Base-by-base conservation (phyloP, 352 stramenopile genomes). In the Phytophthora cactorum region DNA sequence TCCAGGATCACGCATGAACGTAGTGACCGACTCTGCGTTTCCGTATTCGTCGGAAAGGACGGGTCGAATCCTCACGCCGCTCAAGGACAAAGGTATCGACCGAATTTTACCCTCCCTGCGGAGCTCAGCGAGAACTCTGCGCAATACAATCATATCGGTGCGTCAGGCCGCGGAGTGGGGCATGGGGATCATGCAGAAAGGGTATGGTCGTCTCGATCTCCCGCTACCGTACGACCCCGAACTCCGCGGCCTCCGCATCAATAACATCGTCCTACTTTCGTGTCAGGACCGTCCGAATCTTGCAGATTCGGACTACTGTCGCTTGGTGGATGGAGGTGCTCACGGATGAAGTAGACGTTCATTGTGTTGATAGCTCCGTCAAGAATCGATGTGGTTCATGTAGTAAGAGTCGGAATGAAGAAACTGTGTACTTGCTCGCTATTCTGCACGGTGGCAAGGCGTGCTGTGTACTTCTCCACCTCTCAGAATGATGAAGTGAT, bases 91-190 rank as follows among this genome's bases (percentile, higher is more conserved):
- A 14, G 52, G 51, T 45, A 45, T 38, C 10, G 34, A 50, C 10
- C n/a, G 25, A 28, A 53, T 32, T 7, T 5, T 39, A 12, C 52
- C 22, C 1, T 59, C 52, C 6, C 52, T 50, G 4, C 11, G 52
- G 7, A 28, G 38, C 2, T 39, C 52, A 15, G 54, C n/a, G 6
- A 12, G 41, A 3, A 61, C n/a, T 14, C 10, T 52, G 3, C 41
- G 53, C 43, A 61, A 61, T 32, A 41, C 54, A 3, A 52, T 61
- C n/a, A 52, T 25, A 5, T 55, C 56, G 38, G 17, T 70, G 49
- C 8, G 22, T 7, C 12, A 45, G 11, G 29, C 28, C 7, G 41
- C 43, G 0, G 31, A 46, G n/a, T 61, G 54, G n/a, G 54, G 17
- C 22, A 22, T 22, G 22, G 22, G 22, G 22, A 22, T 22, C 22